Base-by-base conservation (phyloP, 164 flowering plant species). In the Brasenia schreberi region DNA sequence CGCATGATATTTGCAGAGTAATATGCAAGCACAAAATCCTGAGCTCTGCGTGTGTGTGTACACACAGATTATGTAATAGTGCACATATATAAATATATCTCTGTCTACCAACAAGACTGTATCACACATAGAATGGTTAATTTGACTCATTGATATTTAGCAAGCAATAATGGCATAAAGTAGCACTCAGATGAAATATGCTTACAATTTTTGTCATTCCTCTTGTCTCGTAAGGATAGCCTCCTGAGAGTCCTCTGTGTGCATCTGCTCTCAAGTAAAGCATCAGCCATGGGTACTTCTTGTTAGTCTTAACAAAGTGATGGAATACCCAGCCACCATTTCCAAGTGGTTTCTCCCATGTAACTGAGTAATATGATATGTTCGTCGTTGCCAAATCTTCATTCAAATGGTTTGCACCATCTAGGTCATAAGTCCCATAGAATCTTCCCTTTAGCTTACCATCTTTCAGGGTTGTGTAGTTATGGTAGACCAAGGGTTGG, bases 211-310 rank as follows among this genome's bases (percentile, higher is more conserved):
- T 86, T n/a, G 76, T 64, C 84, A 86, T 83, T 7, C 90, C 88
- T 66, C 96, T 80, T 0, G 87, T 76, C 7, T 68, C 67, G 59
- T 84, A 82, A 73, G 81, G 91, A 71, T 88, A 88, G 0, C 95
- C 95, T 16, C 88, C 88, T 6, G 88, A 85, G 19, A 84, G 65
- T 0, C 96, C 95, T 19, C 43, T 52, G 0, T 84, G 79, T 23
- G 92, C 87, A 69, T 86, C 91, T 0, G 89, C 73, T 61, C 96
- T 76, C 5, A 85, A 72, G 78, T 86, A 89, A 68, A 85, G 84
- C 91, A 86, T 85, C 72, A 89, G 63, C 96, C 90, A 87, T 9
- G 92, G 96, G 68, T 84, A 85, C 78, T 78, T 87, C 6, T n/a
- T 19, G n/a, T 87, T 83, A 33, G 96, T 89, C 75, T 62, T 85